Evolutionary conservation across 2,329 filamentous ascomycete species (phyloP).

Genomic region (Apiospora arundinis): DNA sequence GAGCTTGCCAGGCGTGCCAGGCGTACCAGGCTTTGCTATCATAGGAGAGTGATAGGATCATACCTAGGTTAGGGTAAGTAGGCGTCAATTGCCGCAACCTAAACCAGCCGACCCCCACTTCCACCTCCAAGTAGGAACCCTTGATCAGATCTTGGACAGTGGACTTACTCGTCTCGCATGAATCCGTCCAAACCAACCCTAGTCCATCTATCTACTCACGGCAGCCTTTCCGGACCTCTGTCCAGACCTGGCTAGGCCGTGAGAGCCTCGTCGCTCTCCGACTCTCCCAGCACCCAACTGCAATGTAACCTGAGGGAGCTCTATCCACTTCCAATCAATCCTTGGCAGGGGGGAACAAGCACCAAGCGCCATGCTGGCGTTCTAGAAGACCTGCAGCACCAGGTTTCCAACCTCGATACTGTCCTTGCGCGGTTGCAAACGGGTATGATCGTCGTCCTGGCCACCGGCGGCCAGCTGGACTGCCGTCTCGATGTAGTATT

Average conservation of each 20-base stretch:
- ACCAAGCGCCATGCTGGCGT: conserved; percentile 2
- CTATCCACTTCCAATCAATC: conserved; percentile 4
- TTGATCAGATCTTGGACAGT: not conserved
- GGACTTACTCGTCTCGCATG: not conserved
- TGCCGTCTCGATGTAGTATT: not conserved
- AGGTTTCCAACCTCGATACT: not conserved
- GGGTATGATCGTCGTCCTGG: conserved; percentile 15
- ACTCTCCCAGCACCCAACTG: not conserved
- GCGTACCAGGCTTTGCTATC: too few species aligned
- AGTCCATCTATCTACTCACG: conserved; percentile 2
- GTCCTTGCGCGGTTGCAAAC: not conserved
- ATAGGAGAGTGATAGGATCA: too few species aligned
- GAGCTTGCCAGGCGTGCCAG: too few species aligned
- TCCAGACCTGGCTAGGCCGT: not conserved
- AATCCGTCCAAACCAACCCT: conserved; percentile 16
- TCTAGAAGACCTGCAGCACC: conserved; percentile 3
- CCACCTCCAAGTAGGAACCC: conserved; percentile 3
- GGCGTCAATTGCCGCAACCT: not conserved
- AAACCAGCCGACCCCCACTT: not conserved
- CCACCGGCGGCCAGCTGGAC: not conserved
- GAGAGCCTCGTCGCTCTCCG: not conserved
- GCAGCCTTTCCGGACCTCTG: not conserved
- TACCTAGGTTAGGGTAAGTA: too few species aligned
- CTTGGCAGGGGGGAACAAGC: conserved; percentile 14
- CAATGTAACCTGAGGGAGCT: not conserved